These are phyloP conservation scores for Calonectria pteridis DNA, from an alignment of 2,329 filamentous ascomycete species.

Conservation along the genomic window DNA sequence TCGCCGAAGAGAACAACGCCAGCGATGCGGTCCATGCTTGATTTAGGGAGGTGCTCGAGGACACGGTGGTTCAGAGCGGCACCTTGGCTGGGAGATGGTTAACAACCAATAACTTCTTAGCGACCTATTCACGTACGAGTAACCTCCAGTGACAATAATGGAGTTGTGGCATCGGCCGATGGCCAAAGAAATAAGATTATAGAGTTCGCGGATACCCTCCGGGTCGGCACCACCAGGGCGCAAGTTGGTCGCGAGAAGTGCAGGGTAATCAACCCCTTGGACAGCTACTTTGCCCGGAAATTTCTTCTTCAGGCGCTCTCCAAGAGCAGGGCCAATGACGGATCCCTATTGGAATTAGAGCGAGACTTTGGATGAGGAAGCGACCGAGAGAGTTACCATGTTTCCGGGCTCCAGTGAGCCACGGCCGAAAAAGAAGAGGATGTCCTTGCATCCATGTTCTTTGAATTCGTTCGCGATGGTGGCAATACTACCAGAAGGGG, in stretches of 20 bases:
- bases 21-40: not conserved
- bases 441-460: not conserved
- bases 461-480: conserved; percentile 6
- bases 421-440: conserved; percentile 1
- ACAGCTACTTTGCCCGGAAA: conserved; percentile 1
- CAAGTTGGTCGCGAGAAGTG: not conserved
- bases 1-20: conserved; percentile 9
- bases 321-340: conserved; percentile 4
- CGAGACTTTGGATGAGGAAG: not conserved
- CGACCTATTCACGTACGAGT: not conserved
- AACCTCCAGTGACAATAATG: conserved; percentile 4
- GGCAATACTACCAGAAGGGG: not conserved
- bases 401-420: conserved; percentile 5
- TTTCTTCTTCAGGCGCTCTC: not conserved
- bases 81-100: not conserved
- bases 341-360: not conserved
- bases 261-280: conserved; percentile 6
- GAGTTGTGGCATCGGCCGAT: not conserved
- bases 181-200: not conserved
- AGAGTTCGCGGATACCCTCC: not conserved
- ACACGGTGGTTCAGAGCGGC: conserved; percentile 7
- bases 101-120: not conserved
- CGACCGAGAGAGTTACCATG: not conserved
- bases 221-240: not conserved
- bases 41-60: not conserved